Percentiles rank a stretch among this genome's conserved stretches.
These are phyloP conservation scores for Penicillium sp. DNA, from an alignment of 2,329 filamentous ascomycete species.

Conservation along the genomic window DNA sequence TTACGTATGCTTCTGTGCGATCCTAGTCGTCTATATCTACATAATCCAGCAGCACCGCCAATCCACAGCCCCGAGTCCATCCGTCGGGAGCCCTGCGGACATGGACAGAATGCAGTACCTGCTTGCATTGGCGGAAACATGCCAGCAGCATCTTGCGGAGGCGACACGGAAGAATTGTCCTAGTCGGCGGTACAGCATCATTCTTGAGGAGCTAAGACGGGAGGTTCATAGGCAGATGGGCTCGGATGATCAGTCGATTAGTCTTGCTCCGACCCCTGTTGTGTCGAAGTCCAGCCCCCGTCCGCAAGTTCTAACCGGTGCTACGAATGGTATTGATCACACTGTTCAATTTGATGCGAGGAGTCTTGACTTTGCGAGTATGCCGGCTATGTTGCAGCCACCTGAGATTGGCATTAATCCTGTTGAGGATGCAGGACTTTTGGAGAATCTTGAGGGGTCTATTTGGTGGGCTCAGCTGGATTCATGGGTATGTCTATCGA, in stretches of 20 bases:
- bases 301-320: not conserved
- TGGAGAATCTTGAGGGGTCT: slow-evolving; percentile 39
- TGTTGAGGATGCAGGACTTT: slow-evolving; percentile 28
- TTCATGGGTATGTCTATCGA: slow-evolving; percentile 34
- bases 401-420: slow-evolving; percentile 20
- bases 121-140: slow-evolving; percentile 47
- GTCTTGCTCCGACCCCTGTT: not conserved
- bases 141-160: slow-evolving; percentile 47
- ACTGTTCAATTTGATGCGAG: slow-evolving; percentile 12
- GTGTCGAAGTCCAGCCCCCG: not conserved
- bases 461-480: slow-evolving; percentile 42
- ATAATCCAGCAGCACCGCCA: slow-evolving; percentile 42
- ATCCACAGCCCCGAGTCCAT: slow-evolving; percentile 19
- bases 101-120: slow-evolving; percentile 30
- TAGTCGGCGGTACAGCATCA: slow-evolving; percentile 50
- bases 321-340: slow-evolving; percentile 1
- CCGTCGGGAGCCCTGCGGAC: slow-evolving; percentile 20
- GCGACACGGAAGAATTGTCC: slow-evolving; percentile 51
- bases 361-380: slow-evolving; percentile 15
- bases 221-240: slow-evolving; percentile 43
- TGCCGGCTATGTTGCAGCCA: slow-evolving; percentile 21
- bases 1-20: slow-evolving; percentile 45
- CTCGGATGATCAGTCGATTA: slow-evolving; percentile 7
- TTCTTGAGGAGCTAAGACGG: slow-evolving; percentile 47
- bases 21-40: slow-evolving; percentile 45